Conservation (phyloP, 2,329 filamentous ascomycete genomes). For the Calonectria ilicicola region DNA sequence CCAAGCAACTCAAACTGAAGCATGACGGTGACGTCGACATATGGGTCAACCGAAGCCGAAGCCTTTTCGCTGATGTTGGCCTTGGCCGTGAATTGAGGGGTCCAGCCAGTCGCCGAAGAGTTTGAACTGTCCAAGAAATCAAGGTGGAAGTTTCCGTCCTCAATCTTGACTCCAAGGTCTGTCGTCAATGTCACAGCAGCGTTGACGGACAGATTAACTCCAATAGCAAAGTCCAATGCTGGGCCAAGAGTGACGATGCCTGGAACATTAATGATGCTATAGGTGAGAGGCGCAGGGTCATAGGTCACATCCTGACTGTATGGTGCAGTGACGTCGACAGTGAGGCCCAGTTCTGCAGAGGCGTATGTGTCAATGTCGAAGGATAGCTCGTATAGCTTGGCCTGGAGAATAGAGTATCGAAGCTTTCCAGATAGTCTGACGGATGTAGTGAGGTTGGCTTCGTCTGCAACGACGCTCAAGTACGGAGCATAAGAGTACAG, state of each 20-base stretch:
- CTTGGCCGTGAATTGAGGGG: conserved; percentile 49
- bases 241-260: conserved; percentile 54
- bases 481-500: conserved; percentile 28
- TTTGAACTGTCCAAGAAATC: conserved; percentile 48
- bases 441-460: conserved; percentile 45
- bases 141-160: conserved; percentile 52
- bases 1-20: conserved; percentile 51
- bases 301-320: conserved; percentile 51
- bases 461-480: conserved; percentile 25
- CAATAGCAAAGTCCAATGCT: conserved; percentile 51
- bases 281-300: conserved; percentile 50
- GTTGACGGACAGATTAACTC: conserved; percentile 50
- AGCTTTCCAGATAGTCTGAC: conserved; percentile 57
- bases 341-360: conserved; percentile 50
- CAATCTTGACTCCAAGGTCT: conserved; percentile 47
- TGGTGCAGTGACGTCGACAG: conserved; percentile 47
- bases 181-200: conserved; percentile 47
- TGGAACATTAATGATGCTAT: conserved; percentile 53
- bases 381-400: conserved; percentile 50
- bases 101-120: conserved; percentile 49
- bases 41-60: conserved; percentile 48
- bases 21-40: conserved; percentile 52
- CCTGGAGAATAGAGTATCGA: conserved; percentile 52
- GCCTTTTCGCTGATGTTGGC: conserved; percentile 49
- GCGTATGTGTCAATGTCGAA: conserved; percentile 57